Conservation (phyloP, 352 stramenopile genomes). For the Phytophthora brassicae region DNA sequence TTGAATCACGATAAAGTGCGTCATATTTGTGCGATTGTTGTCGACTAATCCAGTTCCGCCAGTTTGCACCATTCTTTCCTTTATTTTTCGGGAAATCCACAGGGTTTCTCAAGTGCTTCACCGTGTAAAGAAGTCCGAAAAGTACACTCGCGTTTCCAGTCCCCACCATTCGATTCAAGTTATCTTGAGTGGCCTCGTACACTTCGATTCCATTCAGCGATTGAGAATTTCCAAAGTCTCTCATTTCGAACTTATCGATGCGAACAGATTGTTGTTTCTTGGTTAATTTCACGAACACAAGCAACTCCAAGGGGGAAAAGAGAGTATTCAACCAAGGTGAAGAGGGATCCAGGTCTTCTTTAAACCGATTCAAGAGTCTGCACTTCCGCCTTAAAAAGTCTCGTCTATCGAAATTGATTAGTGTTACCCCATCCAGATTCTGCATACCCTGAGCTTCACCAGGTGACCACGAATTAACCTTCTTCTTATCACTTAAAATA, state of each 20-base stretch:
- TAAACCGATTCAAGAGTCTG: slow-evolving; percentile 49
- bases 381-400: slow-evolving; percentile 51
- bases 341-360: slow-evolving; percentile 21
- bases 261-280: slow-evolving; percentile 17
- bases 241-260: slow-evolving; percentile 33
- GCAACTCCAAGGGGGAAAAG: slow-evolving; percentile 43
- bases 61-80: slow-evolving; percentile 17
- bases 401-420: slow-evolving; percentile 23
- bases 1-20: slow-evolving; percentile 37
- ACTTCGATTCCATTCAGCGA: slow-evolving; percentile 42
- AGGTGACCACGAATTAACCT: slow-evolving; percentile 12
- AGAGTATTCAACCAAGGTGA: slow-evolving; percentile 38
- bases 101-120: slow-evolving; percentile 29
- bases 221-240: slow-evolving; percentile 36
- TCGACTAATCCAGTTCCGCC: slow-evolving; percentile 38
- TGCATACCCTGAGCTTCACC: slow-evolving; percentile 15
- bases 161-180: slow-evolving; percentile 23
- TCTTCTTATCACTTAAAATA: slow-evolving; percentile 20
- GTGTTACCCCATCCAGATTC: slow-evolving; percentile 14
- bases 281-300: slow-evolving; percentile 27
- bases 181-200: slow-evolving; percentile 42
- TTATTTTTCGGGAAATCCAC: slow-evolving; percentile 32
- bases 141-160: slow-evolving; percentile 18
- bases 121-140: slow-evolving; percentile 42
- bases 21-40: slow-evolving; percentile 57